Evolutionary conservation across 208 protist genomes (phyloP), one percentile per base, ranked within the genome.

Genomic region (Giardia muris): DNA sequence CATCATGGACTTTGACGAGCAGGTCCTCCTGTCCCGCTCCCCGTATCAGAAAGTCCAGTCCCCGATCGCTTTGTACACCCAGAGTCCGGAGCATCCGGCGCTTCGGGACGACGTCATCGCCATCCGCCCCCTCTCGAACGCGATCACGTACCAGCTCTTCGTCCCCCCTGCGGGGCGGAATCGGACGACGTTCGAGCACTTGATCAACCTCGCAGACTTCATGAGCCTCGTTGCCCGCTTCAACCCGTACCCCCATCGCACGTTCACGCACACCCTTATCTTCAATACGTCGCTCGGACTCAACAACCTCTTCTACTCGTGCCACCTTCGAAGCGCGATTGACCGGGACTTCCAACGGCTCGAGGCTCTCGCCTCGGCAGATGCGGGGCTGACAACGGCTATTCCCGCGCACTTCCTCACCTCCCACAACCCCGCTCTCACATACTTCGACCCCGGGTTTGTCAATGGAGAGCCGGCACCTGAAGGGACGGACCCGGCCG

Each of bases 1-100:
- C 39, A 89, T 89, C 45, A 89, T 89, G 86, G 86, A 89, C 42
- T 90, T 90, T 46, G 87, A 90, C 48, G 87, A 90, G 45, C n/a
- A 47, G 87, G 42, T 90, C 48, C 1, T 90, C 2, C 1, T 90
- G 0, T 4, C n/a, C 43, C 46, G 45, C n/a, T 47, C 10, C n/a
- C 45, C 1, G 45, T 47, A 90, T 45, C 57, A 76, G 10, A 76
- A 76, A 30, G 1, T 4, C 87, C 44, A 90, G 45, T 47, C 87
- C n/a, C 45, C 87, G 43, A 45, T 90, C 45, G n/a, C 87, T 1
- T n/a, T 90, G 2, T 90, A 90, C 44, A 90, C 87, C 19, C 45
- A 90, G 45, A 45, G 45, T 39, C 2, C 1, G n/a, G 44, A 47
- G 45, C 42, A 47, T 19, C 87, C 87, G 43, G 43, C 1, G 1